These are phyloP conservation scores for Thelonectria discophora DNA, from an alignment of 2,329 filamentous ascomycete genomes.

Conservation along the genomic window DNA sequence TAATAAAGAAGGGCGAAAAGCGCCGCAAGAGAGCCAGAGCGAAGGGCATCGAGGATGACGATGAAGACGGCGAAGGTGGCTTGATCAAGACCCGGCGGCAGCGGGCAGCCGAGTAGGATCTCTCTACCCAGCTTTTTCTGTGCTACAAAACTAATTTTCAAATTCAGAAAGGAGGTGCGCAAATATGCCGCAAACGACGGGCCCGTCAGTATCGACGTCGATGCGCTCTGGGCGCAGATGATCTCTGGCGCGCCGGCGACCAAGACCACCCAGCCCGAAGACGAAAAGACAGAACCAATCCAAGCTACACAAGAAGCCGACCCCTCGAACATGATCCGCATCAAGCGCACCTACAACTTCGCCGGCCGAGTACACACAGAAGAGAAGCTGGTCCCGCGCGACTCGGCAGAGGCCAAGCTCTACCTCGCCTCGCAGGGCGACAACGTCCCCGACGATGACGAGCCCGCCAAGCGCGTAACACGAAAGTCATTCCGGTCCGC, in stretches of 20 bases:
- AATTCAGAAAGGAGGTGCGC: slow-evolving; percentile 63
- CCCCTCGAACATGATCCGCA: slow-evolving; percentile 61
- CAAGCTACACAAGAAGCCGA: slow-evolving; percentile 31
- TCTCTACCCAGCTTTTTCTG: background rate
- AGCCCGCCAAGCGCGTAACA: slow-evolving; percentile 55
- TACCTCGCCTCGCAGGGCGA: slow-evolving; percentile 64
- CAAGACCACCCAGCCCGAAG: slow-evolving; percentile 12
- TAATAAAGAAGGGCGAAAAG: slow-evolving; percentile 70
- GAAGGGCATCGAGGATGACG: slow-evolving; percentile 55
- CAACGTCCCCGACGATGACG: slow-evolving; percentile 38
- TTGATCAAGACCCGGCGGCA: slow-evolving; percentile 78
- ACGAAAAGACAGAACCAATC: slow-evolving; percentile 16
- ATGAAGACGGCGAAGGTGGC: slow-evolving; percentile 67
- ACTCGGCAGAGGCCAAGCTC: slow-evolving; percentile 72
- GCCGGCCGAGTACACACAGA: slow-evolving; percentile 77
- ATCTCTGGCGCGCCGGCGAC: slow-evolving; percentile 50
- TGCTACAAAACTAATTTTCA: slow-evolving; percentile 19
- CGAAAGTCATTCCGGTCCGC: slow-evolving; percentile 67
- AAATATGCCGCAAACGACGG: slow-evolving; percentile 61
- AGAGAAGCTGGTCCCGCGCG: slow-evolving; percentile 72
- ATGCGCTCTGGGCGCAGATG: slow-evolving; percentile 76
- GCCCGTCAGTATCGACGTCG: slow-evolving; percentile 75
- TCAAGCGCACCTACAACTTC: slow-evolving; percentile 78
- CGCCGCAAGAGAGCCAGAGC: slow-evolving; percentile 56
- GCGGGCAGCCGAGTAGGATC: slow-evolving; percentile 68